Evolutionary conservation across 179 eudicot species (phyloP).

Genomic region (Beta lomatogona): DNA sequence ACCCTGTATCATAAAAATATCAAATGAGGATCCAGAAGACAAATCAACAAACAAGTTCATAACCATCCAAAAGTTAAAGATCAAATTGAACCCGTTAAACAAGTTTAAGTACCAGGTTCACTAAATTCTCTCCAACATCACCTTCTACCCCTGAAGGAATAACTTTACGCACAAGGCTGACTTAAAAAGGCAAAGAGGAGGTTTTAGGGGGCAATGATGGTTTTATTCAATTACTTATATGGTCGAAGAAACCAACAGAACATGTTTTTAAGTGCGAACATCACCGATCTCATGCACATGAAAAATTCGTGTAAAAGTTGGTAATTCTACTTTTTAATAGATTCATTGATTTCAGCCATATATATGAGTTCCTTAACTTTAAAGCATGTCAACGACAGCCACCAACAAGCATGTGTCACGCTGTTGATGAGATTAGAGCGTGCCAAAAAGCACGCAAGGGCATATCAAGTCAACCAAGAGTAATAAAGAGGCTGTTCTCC

Average conservation of each 20-base stretch:
- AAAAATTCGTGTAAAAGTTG: too few relatives aligned
- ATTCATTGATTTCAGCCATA: neutral
- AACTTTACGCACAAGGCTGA: neutral
- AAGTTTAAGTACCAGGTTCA: neutral
- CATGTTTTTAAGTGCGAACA: neutral
- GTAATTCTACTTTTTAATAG: too few relatives aligned
- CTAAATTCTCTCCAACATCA: constrained; percentile 11
- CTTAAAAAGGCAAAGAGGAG: neutral
- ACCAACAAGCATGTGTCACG: neutral
- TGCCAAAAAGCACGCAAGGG: neutral
- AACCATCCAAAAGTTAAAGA: constrained; percentile 12
- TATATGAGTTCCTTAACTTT: neutral
- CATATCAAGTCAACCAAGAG: neutral
- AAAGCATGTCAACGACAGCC: neutral
- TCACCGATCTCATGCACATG: neutral
- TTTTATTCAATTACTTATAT: neutral
- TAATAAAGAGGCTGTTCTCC: neutral
- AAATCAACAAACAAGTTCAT: constrained; percentile 15
- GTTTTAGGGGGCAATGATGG: neutral
- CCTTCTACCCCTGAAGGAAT: neutral
- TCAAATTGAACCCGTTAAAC: neutral
- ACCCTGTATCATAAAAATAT: constrained; percentile 78
- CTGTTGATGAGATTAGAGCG: neutral
- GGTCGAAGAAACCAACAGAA: neutral
- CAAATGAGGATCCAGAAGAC: constrained; percentile 40